phyloP scores from a whole-genome alignment of 2,329 filamentous ascomycete genomes.

The Aspergillus bombycis region DNA sequence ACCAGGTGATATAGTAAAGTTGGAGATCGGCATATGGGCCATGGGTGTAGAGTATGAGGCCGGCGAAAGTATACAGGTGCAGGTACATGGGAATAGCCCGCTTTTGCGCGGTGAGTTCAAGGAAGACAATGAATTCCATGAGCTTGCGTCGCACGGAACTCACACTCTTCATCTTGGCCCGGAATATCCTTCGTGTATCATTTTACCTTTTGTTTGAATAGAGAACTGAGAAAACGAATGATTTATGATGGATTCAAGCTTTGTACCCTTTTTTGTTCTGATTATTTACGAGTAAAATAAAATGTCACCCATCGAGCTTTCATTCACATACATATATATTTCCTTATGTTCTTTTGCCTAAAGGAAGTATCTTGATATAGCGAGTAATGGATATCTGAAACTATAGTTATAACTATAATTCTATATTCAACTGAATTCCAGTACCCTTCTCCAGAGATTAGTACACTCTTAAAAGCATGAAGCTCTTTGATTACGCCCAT shows the following conservation, averaged over 20 bases:
- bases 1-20: neutral
- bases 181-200: neutral
- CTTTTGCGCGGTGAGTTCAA: conserved; percentile 10
- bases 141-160: conserved; percentile 9
- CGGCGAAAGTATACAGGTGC: conserved; percentile 12
- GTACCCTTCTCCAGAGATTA: too few species aligned
- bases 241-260: neutral
- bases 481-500: too few species aligned
- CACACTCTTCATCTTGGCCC: neutral
- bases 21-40: neutral
- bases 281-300: neutral
- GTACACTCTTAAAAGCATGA: too few species aligned
- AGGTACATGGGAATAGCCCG: conserved; percentile 13
- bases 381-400: too few species aligned
- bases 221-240: neutral
- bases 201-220: neutral
- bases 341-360: too few species aligned
- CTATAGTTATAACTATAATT: too few species aligned
- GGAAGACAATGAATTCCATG: conserved; percentile 8
- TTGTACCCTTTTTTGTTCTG: neutral
- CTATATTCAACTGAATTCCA: neutral
- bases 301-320: neutral
- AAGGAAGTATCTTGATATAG: too few species aligned
- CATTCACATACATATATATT: too few species aligned
- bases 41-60: conserved; percentile 11